Conservation (phyloP, 176 grass and related monocot species). For the Oryza longistaminata region DNA sequence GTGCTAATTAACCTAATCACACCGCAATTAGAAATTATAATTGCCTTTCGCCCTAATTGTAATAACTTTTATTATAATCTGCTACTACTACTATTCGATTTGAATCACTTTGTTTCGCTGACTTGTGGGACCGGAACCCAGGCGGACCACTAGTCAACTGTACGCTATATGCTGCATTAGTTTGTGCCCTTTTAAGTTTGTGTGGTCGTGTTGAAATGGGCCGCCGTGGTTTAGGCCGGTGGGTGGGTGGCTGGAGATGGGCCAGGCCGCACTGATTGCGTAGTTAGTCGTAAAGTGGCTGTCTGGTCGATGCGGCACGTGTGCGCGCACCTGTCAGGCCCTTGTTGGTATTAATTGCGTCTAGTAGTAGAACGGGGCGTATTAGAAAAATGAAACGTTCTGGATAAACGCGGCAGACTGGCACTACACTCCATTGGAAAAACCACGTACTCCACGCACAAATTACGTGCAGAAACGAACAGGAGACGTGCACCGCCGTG, state of each 20-base stretch:
- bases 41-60: constrained; percentile 9
- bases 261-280: neutral
- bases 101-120: neutral
- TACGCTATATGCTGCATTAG: neutral
- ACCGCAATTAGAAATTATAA: neutral
- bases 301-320: neutral
- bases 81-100: neutral
- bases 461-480: no score
- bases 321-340: neutral
- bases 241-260: neutral
- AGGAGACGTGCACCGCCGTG: no score
- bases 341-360: neutral
- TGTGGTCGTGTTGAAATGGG: neutral
- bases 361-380: neutral
- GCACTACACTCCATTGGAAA: neutral
- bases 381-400: neutral
- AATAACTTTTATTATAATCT: no score
- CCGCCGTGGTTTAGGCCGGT: neutral
- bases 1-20: constrained; percentile 10
- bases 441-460: no score
- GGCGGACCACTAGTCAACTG: neutral
- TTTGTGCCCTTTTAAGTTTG: no score
- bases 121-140: neutral
- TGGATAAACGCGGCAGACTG: neutral
- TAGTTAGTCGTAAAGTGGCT: neutral